These are phyloP conservation scores for Pezicula neosporulosa DNA, from an alignment of 2,329 filamentous ascomycete species.

Conservation along the genomic window DNA sequence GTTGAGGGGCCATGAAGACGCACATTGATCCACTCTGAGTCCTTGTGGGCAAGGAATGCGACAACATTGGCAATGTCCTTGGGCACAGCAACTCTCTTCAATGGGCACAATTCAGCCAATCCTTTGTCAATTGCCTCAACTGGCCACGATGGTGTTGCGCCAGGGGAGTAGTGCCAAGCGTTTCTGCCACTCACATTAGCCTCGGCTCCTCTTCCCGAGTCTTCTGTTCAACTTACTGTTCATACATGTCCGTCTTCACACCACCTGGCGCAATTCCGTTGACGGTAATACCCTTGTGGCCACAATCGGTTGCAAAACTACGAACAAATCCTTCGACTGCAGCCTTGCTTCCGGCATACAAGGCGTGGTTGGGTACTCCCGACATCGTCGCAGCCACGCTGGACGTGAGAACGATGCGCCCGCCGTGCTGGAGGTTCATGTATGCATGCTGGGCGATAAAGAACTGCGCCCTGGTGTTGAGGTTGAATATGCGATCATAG, in stretches of 20 bases:
- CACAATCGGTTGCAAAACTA: constrained; percentile 61
- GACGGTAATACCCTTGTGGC: constrained; percentile 57
- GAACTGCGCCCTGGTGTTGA: constrained; percentile 68
- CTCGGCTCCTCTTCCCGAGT: not conserved
- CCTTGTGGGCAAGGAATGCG: constrained; percentile 44
- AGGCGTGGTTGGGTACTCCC: constrained; percentile 54
- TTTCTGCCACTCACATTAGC: constrained; percentile 10
- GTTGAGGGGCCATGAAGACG: constrained; percentile 19
- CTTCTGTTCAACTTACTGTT: constrained; percentile 30
- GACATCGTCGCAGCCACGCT: constrained; percentile 59
- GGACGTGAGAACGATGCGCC: constrained; percentile 65
- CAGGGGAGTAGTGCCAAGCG: constrained; percentile 60
- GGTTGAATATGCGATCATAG: constrained; percentile 47
- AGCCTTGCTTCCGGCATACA: constrained; percentile 62
- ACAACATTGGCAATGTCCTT: constrained; percentile 47
- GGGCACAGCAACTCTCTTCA: constrained; percentile 54
- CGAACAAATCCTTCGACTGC: constrained; percentile 62
- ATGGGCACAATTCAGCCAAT: constrained; percentile 54
- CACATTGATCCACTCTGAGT: constrained; percentile 66
- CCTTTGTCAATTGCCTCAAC: constrained; percentile 51
- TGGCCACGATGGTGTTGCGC: constrained; percentile 47
- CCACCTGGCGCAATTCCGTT: constrained; percentile 66
- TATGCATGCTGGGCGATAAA: constrained; percentile 75
- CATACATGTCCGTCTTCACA: constrained; percentile 64
- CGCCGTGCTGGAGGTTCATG: constrained; percentile 66